Conservation (phyloP, 345 rosid genomes). For the Gossypium herbaceum region DNA sequence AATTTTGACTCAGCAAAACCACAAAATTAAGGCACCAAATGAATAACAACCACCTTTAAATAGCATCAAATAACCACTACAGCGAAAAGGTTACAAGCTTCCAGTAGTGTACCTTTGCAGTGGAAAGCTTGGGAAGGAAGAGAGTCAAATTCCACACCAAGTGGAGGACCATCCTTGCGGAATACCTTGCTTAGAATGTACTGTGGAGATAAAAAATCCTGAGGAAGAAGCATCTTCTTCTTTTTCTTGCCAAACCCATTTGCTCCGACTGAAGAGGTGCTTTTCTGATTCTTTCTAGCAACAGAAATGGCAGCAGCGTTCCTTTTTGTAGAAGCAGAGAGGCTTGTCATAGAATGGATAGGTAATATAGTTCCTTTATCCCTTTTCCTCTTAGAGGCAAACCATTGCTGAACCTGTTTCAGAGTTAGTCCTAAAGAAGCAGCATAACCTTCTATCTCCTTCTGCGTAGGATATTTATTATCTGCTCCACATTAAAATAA, state of each 20-base stretch:
- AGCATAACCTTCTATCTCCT: slow-evolving; percentile 52
- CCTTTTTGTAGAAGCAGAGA: slow-evolving; percentile 14
- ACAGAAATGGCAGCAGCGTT: slow-evolving; percentile 15
- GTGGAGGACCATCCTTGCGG: slow-evolving; percentile 93
- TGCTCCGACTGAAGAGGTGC: slow-evolving; percentile 18
- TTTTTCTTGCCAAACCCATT: slow-evolving; percentile 23
- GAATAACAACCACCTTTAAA: background rate
- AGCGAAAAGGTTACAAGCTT: slow-evolving; percentile 1
- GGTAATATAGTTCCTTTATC: slow-evolving; percentile 15
- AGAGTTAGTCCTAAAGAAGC: slow-evolving; percentile 51
- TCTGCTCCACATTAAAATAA: slow-evolving; percentile 38
- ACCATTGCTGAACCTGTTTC: slow-evolving; percentile 78
- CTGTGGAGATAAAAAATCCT: slow-evolving; percentile 51
- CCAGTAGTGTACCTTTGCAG: slow-evolving; percentile 24
- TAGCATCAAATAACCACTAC: background rate
- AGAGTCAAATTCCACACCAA: slow-evolving; percentile 67
- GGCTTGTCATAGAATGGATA: slow-evolving; percentile 21
- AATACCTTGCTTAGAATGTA: slow-evolving; percentile 65
- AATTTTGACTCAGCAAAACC: background rate
- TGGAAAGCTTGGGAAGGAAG: slow-evolving; percentile 38
- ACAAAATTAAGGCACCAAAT: background rate
- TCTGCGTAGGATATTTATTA: slow-evolving; percentile 50
- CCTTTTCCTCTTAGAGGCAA: slow-evolving; percentile 65
- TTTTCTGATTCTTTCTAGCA: slow-evolving; percentile 16
- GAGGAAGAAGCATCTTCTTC: slow-evolving; percentile 30